phyloP scores from a whole-genome alignment of 108 stramenopile species.

The Pelagomonas calceolata region DNA sequence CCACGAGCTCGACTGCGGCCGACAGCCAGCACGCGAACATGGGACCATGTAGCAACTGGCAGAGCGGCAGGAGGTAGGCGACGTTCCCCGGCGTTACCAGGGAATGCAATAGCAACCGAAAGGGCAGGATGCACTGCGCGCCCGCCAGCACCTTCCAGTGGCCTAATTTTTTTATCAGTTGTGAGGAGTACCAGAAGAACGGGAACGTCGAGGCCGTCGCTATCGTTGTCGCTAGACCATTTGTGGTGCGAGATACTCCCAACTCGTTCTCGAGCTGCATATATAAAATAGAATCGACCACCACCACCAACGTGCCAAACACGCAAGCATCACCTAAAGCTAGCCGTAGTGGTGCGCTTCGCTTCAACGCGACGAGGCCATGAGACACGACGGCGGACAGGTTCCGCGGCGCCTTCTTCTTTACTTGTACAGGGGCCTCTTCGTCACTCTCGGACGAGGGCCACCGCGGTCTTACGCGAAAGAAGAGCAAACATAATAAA shows the following conservation, averaged over 20 bases:
- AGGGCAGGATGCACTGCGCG: background rate
- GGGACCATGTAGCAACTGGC: background rate
- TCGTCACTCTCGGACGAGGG: background rate
- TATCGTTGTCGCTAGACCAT: background rate
- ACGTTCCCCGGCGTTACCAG: background rate
- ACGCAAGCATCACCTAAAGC: background rate
- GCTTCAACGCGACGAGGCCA: background rate
- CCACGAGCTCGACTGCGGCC: background rate
- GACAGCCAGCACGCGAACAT: background rate
- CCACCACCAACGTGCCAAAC: background rate
- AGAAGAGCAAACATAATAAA: background rate
- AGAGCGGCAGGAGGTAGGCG: background rate
- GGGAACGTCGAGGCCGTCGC: background rate
- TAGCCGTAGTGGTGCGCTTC: background rate
- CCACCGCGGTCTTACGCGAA: background rate
- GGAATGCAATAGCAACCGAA: background rate
- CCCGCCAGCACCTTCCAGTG: background rate
- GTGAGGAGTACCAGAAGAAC: background rate
- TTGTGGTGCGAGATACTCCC: background rate
- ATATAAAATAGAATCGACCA: background rate
- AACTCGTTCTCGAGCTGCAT: background rate
- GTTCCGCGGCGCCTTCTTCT: background rate
- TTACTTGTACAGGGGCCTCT: background rate
- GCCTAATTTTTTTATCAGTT: background rate
- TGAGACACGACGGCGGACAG: background rate